phyloP scores from a whole-genome alignment of 163 green algal species.

The Smithsoniella earleae region DNA sequence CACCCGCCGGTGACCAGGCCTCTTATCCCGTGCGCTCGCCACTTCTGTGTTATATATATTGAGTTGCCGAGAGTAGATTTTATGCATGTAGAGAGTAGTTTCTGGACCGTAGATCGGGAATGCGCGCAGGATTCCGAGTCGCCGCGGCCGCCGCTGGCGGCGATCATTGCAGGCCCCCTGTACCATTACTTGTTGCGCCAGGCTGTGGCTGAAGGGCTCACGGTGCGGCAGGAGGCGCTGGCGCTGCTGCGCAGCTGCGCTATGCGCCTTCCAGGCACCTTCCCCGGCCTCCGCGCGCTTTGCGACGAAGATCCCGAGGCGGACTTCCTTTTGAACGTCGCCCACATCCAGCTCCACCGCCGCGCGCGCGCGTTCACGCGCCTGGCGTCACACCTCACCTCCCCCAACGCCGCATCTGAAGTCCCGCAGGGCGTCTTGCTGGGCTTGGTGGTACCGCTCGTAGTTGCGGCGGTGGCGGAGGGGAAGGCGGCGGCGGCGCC shows the following conservation, averaged over 20 bases:
- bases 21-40: conserved; percentile 31
- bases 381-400: conserved; percentile 33
- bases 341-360: conserved; percentile 80
- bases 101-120: no score
- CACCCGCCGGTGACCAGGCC: background rate
- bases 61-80: no score
- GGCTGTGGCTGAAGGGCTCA: conserved; percentile 37
- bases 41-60: no score
- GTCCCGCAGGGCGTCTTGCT: conserved; percentile 11
- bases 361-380: conserved; percentile 42
- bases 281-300: conserved; percentile 51
- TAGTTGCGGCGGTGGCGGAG: conserved; percentile 25
- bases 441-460: conserved; percentile 15
- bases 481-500: conserved; percentile 30
- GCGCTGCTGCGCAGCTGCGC: conserved; percentile 56
- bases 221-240: conserved; percentile 75
- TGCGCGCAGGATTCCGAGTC: background rate
- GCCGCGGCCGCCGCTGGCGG: conserved; percentile 17
- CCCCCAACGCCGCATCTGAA: no score
- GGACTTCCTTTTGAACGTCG: conserved; percentile 83
- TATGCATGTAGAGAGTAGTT: no score
- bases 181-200: background rate
- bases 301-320: conserved; percentile 53
- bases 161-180: conserved; percentile 42
- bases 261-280: conserved; percentile 43